Percentiles rank a stretch among this genome's conserved stretches.
phyloP scores from a whole-genome alignment of 2,329 filamentous ascomycete genomes.

The Ophiostoma himal-ulmi region DNA sequence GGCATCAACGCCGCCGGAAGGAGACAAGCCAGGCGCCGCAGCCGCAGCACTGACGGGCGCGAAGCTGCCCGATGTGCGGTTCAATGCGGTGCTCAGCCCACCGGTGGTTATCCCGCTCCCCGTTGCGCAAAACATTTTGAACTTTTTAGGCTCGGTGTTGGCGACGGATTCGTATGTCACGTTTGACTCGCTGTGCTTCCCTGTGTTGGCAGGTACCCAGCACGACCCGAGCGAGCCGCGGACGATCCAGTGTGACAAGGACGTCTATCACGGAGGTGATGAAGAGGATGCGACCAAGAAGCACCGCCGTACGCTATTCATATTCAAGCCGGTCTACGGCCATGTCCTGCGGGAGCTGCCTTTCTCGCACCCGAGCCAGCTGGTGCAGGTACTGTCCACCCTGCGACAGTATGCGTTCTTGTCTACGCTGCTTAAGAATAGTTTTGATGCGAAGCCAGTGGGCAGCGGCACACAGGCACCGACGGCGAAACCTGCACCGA shows the following conservation, averaged over 20 bases:
- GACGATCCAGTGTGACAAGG: conserved; percentile 46
- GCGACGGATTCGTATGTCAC: conserved; percentile 42
- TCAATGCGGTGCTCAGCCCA: conserved; percentile 68
- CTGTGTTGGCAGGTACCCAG: conserved; percentile 42
- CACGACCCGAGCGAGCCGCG: conserved; percentile 55
- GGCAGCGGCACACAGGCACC: background rate
- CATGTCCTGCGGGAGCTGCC: conserved; percentile 61
- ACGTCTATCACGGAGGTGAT: conserved; percentile 36
- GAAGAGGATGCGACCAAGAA: conserved; percentile 26
- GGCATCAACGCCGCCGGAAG: conserved; percentile 11
- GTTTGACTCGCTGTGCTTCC: conserved; percentile 55
- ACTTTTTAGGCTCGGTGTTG: conserved; percentile 46
- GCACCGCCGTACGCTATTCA: conserved; percentile 58
- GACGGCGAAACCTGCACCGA: background rate
- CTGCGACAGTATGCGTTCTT: conserved; percentile 71
- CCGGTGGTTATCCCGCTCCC: conserved; percentile 63
- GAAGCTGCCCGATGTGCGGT: conserved; percentile 64
- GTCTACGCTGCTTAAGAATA: conserved; percentile 56
- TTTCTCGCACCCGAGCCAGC: conserved; percentile 71
- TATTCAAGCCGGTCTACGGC: conserved; percentile 68
- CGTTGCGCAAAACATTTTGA: conserved; percentile 58
- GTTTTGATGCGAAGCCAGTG: conserved; percentile 38
- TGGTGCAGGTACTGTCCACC: conserved; percentile 66
- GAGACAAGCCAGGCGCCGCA: conserved; percentile 24
- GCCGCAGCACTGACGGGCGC: conserved; percentile 38